Conservation (phyloP, 805 yeast species). For the Danielia reshetovae region DNA sequence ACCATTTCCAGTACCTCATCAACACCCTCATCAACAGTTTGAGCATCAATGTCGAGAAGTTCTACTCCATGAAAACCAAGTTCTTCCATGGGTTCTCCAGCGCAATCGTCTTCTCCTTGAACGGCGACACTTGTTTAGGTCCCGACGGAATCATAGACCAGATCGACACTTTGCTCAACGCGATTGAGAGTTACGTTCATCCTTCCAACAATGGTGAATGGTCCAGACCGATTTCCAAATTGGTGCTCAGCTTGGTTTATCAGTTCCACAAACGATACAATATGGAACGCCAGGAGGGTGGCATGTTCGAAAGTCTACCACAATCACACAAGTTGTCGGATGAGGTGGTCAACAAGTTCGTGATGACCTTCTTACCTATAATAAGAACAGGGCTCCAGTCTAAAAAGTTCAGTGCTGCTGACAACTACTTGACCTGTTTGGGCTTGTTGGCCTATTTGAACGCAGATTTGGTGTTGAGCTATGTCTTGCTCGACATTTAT, state of each 20-base stretch:
- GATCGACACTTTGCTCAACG: conserved; percentile 54
- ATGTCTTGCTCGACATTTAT: conserved; percentile 67
- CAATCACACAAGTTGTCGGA: conserved; percentile 32
- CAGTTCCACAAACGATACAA: conserved; percentile 57
- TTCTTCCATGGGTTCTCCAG: conserved; percentile 42
- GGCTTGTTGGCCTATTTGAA: conserved; percentile 61
- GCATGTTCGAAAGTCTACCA: conserved; percentile 23
- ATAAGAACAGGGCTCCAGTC: conserved; percentile 74
- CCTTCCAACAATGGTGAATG: conserved; percentile 94
- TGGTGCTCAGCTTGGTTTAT: conserved; percentile 56
- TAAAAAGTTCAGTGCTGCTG: conserved; percentile 53
- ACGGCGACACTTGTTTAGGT: conserved; percentile 42
- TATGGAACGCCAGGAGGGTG: conserved; percentile 42
- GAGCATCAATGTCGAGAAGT: conserved; percentile 46
- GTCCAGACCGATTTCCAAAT: conserved; percentile 66
- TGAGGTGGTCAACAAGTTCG: conserved; percentile 38
- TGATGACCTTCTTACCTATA: conserved; percentile 49
- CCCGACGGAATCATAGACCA: conserved; percentile 47
- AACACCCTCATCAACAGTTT: conserved; percentile 48
- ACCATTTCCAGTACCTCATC: conserved; percentile 58
- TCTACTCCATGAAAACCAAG: conserved; percentile 39
- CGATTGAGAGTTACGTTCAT: conserved; percentile 78
- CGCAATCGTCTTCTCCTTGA: conserved; percentile 57
- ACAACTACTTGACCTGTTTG: conserved; percentile 55
- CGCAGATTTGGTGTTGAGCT: conserved; percentile 52